Evolutionary conservation across 1,284 basidiomycete species (phyloP).

Genomic region (Ceratobasidium sp.): DNA sequence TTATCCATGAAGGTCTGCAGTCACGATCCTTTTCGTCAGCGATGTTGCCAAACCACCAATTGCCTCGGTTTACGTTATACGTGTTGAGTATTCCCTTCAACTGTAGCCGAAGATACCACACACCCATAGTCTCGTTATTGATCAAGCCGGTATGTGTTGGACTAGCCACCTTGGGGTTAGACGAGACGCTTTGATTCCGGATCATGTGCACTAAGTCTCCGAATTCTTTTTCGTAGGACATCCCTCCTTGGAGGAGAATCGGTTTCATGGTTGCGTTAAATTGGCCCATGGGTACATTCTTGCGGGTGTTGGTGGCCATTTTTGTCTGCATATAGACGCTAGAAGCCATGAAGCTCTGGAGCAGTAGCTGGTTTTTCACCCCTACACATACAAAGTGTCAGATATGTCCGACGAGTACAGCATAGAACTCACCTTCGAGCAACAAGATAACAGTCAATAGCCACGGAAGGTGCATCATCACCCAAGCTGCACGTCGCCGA

Average conservation of each 20-base stretch:
- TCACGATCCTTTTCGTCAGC: background rate
- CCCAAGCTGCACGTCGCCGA: conserved; percentile 7
- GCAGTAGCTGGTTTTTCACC: conserved; percentile 38
- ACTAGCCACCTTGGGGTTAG: background rate
- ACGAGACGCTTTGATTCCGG: background rate
- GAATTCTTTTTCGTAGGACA: background rate
- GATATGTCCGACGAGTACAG: no score
- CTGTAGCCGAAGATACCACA: conserved; percentile 13
- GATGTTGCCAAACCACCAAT: no score
- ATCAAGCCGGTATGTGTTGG: background rate
- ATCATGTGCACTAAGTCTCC: background rate
- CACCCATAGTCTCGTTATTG: background rate
- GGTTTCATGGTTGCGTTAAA: conserved; percentile 12
- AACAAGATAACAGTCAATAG: conserved; percentile 17
- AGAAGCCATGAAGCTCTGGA: conserved; percentile 1
- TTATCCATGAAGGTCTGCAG: conserved; percentile 29
- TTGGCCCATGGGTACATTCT: background rate
- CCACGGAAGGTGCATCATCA: conserved; percentile 27
- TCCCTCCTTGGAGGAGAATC: conserved; percentile 20
- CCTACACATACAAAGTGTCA: background rate
- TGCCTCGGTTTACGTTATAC: background rate
- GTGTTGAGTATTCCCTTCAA: background rate
- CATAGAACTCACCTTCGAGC: conserved; percentile 23
- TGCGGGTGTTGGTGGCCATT: background rate
- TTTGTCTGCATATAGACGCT: background rate